Percentiles rank a stretch among this genome's conserved stretches.
phyloP scores from a whole-genome alignment of 139 green algal genomes.

The Desmodesmus armatus region DNA sequence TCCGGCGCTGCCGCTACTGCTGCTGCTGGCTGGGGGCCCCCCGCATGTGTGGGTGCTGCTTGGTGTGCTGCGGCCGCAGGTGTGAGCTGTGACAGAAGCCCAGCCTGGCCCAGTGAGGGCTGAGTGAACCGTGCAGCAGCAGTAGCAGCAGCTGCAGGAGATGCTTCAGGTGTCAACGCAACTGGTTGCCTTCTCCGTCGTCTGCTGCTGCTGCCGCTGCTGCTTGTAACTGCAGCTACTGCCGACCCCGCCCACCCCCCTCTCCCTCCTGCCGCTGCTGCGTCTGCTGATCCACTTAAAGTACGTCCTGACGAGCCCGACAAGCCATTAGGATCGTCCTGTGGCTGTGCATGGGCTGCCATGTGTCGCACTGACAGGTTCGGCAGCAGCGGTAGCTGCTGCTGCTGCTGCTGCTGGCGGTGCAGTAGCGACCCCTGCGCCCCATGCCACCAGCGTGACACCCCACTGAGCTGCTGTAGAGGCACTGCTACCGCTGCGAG shows the following conservation, averaged over 20 bases:
- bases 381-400: background rate
- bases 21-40: background rate
- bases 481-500: background rate
- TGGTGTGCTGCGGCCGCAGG: background rate
- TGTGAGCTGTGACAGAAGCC: no score
- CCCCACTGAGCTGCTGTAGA: background rate
- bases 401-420: background rate
- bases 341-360: background rate
- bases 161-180: background rate
- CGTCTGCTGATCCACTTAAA: constrained; percentile 23
- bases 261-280: background rate
- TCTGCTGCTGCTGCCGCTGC: constrained; percentile 7
- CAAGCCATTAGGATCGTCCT: background rate
- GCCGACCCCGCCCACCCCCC: background rate
- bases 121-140: background rate
- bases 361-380: background rate
- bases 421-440: constrained; percentile 1
- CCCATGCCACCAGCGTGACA: background rate
- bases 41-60: background rate
- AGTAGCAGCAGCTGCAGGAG: background rate
- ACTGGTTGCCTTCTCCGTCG: background rate
- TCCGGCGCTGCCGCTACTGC: background rate
- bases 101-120: no score
- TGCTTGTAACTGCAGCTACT: background rate
- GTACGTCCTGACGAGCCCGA: background rate